These are phyloP conservation scores for Pyrenophora seminiperda DNA, from an alignment of 2,329 filamentous ascomycete genomes.

Conservation along the genomic window DNA sequence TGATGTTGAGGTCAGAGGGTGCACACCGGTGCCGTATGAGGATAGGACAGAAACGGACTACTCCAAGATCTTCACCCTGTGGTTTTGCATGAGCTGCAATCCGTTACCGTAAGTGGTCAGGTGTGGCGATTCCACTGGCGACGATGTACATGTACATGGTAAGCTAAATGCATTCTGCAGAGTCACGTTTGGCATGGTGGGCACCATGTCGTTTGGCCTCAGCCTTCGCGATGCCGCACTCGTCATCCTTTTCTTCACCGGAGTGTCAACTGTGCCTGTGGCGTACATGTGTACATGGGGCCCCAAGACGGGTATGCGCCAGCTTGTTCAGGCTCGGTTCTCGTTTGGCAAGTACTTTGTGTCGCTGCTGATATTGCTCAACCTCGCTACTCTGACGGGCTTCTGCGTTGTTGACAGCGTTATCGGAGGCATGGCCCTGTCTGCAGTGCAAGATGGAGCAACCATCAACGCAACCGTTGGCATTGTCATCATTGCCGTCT, in stretches of 20 bases:
- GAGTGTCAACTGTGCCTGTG: constrained; percentile 60
- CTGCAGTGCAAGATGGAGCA: constrained; percentile 40
- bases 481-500: constrained; percentile 64
- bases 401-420: constrained; percentile 68
- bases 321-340: constrained; percentile 69
- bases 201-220: constrained; percentile 61
- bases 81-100: constrained; percentile 64
- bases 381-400: constrained; percentile 66
- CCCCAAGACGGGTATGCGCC: constrained; percentile 67
- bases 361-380: constrained; percentile 65
- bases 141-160: not conserved
- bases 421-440: constrained; percentile 60
- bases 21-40: constrained; percentile 61
- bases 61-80: constrained; percentile 64
- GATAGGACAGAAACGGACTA: constrained; percentile 60
- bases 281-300: constrained; percentile 65
- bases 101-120: constrained; percentile 59
- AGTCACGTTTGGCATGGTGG: constrained; percentile 68
- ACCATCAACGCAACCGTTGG: constrained; percentile 60
- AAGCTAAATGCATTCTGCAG: constrained; percentile 30
- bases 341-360: constrained; percentile 63
- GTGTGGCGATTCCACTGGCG: no score
- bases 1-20: constrained; percentile 51
- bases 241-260: constrained; percentile 67
- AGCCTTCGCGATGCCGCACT: constrained; percentile 62